These are phyloP conservation scores for Astrothelium macrocarpum DNA, from an alignment of 495 filamentous ascomycete genomes.

Conservation along the genomic window DNA sequence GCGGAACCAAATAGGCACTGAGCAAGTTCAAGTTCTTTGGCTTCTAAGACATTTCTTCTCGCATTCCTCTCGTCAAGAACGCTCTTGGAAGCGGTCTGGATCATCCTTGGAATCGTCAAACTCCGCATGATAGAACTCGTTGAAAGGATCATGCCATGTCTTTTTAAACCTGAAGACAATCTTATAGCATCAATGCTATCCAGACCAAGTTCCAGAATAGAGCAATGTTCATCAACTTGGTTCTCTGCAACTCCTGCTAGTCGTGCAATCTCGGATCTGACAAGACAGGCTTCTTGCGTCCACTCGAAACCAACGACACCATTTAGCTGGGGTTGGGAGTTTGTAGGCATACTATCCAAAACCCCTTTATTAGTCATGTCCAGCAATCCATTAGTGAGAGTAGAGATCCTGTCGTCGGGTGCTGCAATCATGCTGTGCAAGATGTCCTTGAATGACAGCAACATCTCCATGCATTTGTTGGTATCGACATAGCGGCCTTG, in stretches of 20 bases:
- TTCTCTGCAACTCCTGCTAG: slow-evolving; percentile 45
- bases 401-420: slow-evolving; percentile 13
- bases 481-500: slow-evolving; percentile 33
- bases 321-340: slow-evolving; percentile 3
- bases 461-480: slow-evolving; percentile 26
- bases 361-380: too few species aligned
- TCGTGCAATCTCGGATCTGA: slow-evolving; percentile 51
- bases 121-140: slow-evolving; percentile 59
- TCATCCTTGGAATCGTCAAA: slow-evolving; percentile 53
- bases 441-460: slow-evolving; percentile 33
- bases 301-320: slow-evolving; percentile 40
- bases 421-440: slow-evolving; percentile 22
- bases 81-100: slow-evolving; percentile 11
- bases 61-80: background rate
- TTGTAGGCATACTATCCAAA: too few species aligned
- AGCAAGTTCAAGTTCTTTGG: background rate
- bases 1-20: background rate
- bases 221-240: slow-evolving; percentile 44
- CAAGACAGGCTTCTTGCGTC: slow-evolving; percentile 37
- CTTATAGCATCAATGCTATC: slow-evolving; percentile 65
- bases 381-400: background rate
- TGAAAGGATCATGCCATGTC: slow-evolving; percentile 46
- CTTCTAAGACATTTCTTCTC: background rate
- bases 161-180: slow-evolving; percentile 55
- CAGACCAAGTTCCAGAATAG: slow-evolving; percentile 53